phyloP scores from a whole-genome alignment of 2,329 filamentous ascomycete species.

The Cadophora luteo-olivacea region DNA sequence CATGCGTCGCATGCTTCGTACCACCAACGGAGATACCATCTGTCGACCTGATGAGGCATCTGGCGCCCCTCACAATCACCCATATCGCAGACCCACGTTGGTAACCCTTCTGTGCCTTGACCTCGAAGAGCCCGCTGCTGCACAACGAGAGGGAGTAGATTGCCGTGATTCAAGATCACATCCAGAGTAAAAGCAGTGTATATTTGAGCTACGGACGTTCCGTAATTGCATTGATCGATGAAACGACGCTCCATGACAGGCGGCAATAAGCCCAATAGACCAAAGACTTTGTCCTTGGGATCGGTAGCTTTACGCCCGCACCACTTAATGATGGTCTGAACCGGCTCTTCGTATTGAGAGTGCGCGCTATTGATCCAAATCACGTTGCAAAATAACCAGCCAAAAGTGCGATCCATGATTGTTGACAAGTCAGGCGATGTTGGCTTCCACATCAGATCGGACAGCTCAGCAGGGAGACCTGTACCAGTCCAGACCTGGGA shows the following conservation, averaged over 20 bases:
- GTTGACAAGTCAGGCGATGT: not conserved
- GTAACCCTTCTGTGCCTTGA: not conserved
- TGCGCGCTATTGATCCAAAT: conserved; percentile 6
- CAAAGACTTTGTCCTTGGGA: not conserved
- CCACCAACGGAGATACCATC: not conserved
- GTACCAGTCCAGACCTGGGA: not conserved
- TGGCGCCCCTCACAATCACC: not conserved
- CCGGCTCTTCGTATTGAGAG: not conserved
- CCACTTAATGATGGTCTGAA: conserved; percentile 4
- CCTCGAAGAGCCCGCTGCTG: not conserved
- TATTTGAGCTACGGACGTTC: not conserved
- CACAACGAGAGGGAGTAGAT: not conserved
- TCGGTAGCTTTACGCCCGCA: not conserved
- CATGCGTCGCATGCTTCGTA: not conserved
- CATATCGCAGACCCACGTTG: conserved; percentile 1
- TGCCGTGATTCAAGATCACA: not conserved
- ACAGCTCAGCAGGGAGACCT: not conserved
- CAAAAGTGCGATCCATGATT: not conserved
- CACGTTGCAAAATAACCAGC: conserved; percentile 1
- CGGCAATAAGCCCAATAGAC: not conserved
- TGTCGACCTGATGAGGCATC: not conserved
- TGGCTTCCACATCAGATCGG: not conserved
- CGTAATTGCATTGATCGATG: not conserved
- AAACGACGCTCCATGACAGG: not conserved
- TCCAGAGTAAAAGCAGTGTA: not conserved